Evolutionary conservation across 148 eudicot genomes (phyloP).

Genomic region (Oxyria digyna): DNA sequence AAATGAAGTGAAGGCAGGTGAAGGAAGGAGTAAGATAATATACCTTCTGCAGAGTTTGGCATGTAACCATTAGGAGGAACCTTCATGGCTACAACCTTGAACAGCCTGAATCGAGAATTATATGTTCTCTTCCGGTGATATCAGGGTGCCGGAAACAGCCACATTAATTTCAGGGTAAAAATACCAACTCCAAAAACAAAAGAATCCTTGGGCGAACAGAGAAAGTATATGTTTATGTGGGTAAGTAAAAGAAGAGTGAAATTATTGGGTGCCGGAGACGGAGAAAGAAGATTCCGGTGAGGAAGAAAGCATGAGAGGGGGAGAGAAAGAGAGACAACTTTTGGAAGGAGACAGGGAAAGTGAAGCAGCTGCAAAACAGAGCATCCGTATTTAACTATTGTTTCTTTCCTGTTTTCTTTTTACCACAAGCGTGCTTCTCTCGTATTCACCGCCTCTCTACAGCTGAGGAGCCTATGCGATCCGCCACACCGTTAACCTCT

Average conservation of each 20-base stretch:
- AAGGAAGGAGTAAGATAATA: too few species aligned
- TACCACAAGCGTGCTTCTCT: not conserved
- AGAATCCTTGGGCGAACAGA: not conserved
- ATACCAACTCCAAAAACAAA: not conserved
- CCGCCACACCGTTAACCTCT: too few species aligned
- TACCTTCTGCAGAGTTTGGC: constrained; percentile 40
- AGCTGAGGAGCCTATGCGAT: too few species aligned
- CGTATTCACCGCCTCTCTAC: too few species aligned
- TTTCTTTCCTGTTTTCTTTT: not conserved
- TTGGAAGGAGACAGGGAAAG: constrained; percentile 49
- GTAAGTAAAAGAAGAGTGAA: not conserved
- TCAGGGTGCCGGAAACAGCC: not conserved
- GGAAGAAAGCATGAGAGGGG: constrained; percentile 6
- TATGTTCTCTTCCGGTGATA: not conserved
- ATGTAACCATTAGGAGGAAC: constrained; percentile 64
- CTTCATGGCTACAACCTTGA: constrained; percentile 35
- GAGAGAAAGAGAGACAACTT: constrained; percentile 17
- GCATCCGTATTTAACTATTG: not conserved
- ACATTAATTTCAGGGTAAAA: not conserved
- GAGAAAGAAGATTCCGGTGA: not conserved
- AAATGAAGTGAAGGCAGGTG: not conserved
- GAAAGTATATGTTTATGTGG: not conserved
- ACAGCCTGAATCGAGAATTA: not conserved
- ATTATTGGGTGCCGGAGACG: not conserved
- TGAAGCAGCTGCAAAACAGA: constrained; percentile 2